A percentile compares a stretch with the other conserved stretches of the same genome.
Conservation (phyloP, 169 alveolate genomes). For the Cryptosporidium meleagridis region DNA sequence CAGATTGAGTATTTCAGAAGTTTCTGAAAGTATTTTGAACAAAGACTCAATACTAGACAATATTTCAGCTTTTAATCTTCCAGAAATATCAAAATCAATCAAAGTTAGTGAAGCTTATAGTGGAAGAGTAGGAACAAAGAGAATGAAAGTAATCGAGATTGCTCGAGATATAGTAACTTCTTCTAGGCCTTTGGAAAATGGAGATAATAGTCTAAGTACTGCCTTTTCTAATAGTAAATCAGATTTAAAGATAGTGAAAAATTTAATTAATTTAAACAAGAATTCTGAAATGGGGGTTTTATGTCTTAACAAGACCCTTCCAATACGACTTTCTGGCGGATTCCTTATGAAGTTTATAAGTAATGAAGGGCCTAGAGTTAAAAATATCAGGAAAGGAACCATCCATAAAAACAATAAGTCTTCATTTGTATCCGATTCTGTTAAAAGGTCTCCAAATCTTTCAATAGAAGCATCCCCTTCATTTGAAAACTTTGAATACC, state of each 20-base stretch:
- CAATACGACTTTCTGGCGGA: not conserved
- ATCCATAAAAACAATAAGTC: not conserved
- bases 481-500: not conserved
- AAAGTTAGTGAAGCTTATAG: not conserved
- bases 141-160: constrained; percentile 32
- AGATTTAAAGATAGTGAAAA: not conserved
- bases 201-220: not conserved
- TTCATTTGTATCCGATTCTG: not conserved
- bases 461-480: not conserved
- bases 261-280: not conserved
- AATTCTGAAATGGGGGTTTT: constrained; percentile 35
- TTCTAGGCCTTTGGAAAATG: constrained; percentile 5
- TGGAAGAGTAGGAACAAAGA: constrained; percentile 1
- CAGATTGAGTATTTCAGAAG: constrained; percentile 27
- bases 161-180: not conserved
- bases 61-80: not conserved
- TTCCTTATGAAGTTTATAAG: not conserved
- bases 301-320: not conserved
- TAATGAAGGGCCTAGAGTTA: not conserved
- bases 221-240: not conserved
- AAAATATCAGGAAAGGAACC: not conserved
- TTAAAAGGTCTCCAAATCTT: not conserved
- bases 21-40: not conserved
- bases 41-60: not conserved
- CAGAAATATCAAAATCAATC: not conserved